A percentile compares a stretch with the other conserved stretches of the same genome.
These are phyloP conservation scores for Linaria vulgaris DNA, from an alignment of 257 asterid species.

Conservation along the genomic window DNA sequence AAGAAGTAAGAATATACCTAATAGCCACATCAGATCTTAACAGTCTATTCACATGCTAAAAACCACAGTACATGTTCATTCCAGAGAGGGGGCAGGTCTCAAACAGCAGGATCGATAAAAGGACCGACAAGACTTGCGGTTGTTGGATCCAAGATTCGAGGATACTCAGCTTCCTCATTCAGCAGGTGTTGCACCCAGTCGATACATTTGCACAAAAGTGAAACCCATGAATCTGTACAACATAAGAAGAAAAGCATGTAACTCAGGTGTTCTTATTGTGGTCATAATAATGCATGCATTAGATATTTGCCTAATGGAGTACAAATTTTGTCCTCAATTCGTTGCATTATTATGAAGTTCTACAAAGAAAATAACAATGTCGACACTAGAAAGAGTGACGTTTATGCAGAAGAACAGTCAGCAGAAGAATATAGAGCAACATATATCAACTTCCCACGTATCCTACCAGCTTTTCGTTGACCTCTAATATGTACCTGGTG, in stretches of 20 bases:
- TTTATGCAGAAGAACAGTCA: too few relatives aligned
- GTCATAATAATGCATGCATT: background rate
- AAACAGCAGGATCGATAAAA: too few relatives aligned
- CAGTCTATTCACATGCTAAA: too few relatives aligned
- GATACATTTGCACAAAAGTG: conserved; percentile 79
- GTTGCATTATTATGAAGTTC: background rate
- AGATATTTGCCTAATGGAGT: background rate
- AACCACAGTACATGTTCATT: too few relatives aligned
- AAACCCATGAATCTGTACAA: conserved; percentile 83
- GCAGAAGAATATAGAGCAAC: too few relatives aligned
- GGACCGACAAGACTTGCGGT: conserved; percentile 53
- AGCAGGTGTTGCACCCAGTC: conserved; percentile 79
- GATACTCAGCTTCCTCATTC: conserved; percentile 72
- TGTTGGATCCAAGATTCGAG: conserved; percentile 43
- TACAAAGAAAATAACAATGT: background rate
- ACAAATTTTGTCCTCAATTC: background rate
- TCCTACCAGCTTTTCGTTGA: too few relatives aligned
- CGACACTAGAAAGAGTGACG: too few relatives aligned
- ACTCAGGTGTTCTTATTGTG: background rate
- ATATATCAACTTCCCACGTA: too few relatives aligned
- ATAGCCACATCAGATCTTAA: too few relatives aligned
- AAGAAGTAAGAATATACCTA: too few relatives aligned
- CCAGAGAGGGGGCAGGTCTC: too few relatives aligned
- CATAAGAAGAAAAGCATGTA: conserved; percentile 5
- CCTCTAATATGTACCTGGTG: too few relatives aligned